phyloP scores from a whole-genome alignment of 1,284 basidiomycete genomes.

The Athelia psychrophila region DNA sequence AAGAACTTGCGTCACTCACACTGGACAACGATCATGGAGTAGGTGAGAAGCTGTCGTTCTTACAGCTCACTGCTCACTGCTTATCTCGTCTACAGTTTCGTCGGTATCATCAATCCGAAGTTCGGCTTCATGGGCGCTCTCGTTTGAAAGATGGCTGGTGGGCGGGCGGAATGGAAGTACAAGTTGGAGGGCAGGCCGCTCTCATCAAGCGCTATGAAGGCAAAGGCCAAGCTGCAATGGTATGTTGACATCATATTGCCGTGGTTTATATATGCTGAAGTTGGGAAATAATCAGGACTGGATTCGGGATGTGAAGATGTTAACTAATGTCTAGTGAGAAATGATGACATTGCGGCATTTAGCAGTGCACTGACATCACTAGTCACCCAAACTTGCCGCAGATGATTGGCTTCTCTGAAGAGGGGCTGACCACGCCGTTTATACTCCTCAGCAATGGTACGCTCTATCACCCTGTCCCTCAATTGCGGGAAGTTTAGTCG shows the following conservation, averaged over 20 bases:
- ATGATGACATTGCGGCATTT: background rate
- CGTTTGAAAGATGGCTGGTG: constrained; percentile 43
- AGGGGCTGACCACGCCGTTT: constrained; percentile 44
- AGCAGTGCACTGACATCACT: background rate
- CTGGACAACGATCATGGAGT: constrained; percentile 34
- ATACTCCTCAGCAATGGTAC: constrained; percentile 48
- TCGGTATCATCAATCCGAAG: constrained; percentile 48
- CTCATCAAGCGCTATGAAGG: constrained; percentile 45
- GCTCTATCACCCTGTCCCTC: background rate
- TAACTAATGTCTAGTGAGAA: constrained; percentile 46
- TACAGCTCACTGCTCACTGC: background rate
- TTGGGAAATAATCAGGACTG: constrained; percentile 32
- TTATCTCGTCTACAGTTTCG: constrained; percentile 33
- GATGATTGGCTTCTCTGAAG: constrained; percentile 50
- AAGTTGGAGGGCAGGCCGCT: constrained; percentile 34
- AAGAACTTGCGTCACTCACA: constrained; percentile 17
- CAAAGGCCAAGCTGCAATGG: constrained; percentile 29
- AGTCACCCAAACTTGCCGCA: constrained; percentile 56
- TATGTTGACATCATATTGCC: constrained; percentile 11
- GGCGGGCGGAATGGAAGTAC: constrained; percentile 37
- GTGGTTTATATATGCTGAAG: background rate
- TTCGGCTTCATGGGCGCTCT: constrained; percentile 34
- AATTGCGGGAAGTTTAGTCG: background rate
- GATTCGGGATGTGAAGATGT: constrained; percentile 47
- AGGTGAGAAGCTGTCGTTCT: constrained; percentile 3